These are phyloP conservation scores for Shiraia bambusicola DNA, from an alignment of 2,329 filamentous ascomycete genomes.

Conservation along the genomic window DNA sequence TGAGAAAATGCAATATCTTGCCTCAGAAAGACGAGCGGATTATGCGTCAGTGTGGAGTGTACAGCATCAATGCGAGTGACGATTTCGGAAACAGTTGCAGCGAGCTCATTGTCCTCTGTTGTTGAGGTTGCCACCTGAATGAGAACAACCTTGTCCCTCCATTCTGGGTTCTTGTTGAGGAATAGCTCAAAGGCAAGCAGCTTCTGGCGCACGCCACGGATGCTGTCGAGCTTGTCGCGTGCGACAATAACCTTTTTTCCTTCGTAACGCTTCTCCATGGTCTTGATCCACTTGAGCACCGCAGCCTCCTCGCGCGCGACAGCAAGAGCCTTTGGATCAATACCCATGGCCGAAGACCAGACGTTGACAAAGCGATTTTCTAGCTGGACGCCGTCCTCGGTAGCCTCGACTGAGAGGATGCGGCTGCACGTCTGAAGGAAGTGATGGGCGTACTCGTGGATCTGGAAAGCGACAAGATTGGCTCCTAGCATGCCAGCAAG, in stretches of 20 bases:
- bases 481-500: slow-evolving; percentile 91
- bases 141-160: slow-evolving; percentile 81
- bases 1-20: slow-evolving; percentile 93
- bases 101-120: slow-evolving; percentile 82
- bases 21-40: slow-evolving; percentile 89
- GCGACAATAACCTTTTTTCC: slow-evolving; percentile 90
- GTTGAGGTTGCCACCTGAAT: slow-evolving; percentile 93
- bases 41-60: slow-evolving; percentile 87
- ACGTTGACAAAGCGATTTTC: slow-evolving; percentile 94
- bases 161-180: slow-evolving; percentile 89
- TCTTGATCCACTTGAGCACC: slow-evolving; percentile 75
- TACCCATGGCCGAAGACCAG: slow-evolving; percentile 81
- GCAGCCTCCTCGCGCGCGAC: slow-evolving; percentile 69
- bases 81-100: slow-evolving; percentile 88
- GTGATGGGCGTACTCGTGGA: slow-evolving; percentile 87
- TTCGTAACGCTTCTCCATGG: slow-evolving; percentile 79
- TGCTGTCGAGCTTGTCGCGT: slow-evolving; percentile 89
- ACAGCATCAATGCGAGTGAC: slow-evolving; percentile 91
- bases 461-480: slow-evolving; percentile 91
- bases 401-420: slow-evolving; percentile 85
- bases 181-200: slow-evolving; percentile 90
- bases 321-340: slow-evolving; percentile 77
- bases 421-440: slow-evolving; percentile 96
- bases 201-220: slow-evolving; percentile 91
- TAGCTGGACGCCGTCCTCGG: slow-evolving; percentile 81